These are phyloP conservation scores for Solidago caesia DNA, from an alignment of 129 eudicot genomes.

Conservation along the genomic window DNA sequence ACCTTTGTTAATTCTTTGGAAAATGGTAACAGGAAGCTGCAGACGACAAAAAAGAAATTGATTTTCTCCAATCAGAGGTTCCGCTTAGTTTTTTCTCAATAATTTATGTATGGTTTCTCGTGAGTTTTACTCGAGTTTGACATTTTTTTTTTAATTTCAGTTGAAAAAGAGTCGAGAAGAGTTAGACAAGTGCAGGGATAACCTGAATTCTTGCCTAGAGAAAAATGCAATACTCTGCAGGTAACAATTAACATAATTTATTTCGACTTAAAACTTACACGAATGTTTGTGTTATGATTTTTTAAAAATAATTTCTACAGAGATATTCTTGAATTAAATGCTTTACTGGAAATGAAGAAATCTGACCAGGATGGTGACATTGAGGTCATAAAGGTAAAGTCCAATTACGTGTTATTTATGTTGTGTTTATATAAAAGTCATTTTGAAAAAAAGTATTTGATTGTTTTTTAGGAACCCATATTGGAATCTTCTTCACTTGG, in stretches of 20 bases:
- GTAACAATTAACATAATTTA: conserved; percentile 29
- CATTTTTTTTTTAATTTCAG: conserved; percentile 36
- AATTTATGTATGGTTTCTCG: not conserved
- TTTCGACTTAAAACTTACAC: not conserved
- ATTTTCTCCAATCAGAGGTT: conserved; percentile 57
- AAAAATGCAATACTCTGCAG: conserved; percentile 58
- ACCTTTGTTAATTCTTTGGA: conserved; percentile 5
- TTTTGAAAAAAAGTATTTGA: not conserved
- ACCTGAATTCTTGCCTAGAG: conserved; percentile 60
- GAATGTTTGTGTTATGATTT: not conserved
- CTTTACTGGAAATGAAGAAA: conserved; percentile 37
- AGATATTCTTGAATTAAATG: conserved; percentile 54
- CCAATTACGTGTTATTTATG: conserved; percentile 8
- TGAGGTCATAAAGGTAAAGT: conserved; percentile 52
- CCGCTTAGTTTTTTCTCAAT: conserved; percentile 13
- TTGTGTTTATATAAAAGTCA: not conserved
- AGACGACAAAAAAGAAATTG: conserved; percentile 33
- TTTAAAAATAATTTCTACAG: conserved; percentile 37
- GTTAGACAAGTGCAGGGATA: conserved; percentile 51
- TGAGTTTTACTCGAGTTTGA: not conserved
- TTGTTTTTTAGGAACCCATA: conserved; percentile 49
- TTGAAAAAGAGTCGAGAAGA: conserved; percentile 45
- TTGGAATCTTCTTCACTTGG: conserved; percentile 34
- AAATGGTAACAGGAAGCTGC: conserved; percentile 48
- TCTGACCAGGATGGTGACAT: conserved; percentile 33